Evolutionary conservation across 208 protist genomes (phyloP).

Genomic region (Leishmania aethiopica): DNA sequence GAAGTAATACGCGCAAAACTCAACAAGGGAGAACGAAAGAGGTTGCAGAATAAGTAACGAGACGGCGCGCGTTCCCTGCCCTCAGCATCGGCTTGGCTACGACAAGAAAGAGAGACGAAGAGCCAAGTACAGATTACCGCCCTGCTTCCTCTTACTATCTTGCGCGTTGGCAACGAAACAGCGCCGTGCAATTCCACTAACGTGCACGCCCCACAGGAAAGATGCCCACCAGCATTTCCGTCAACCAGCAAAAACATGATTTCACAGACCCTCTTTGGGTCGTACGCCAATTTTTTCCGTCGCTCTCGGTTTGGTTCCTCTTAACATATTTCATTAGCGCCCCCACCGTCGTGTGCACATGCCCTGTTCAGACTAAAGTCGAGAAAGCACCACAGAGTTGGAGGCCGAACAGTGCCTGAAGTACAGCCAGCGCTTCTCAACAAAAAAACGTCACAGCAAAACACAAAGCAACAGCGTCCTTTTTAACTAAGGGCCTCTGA

Average conservation of each 20-base stretch:
- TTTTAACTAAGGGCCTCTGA: neutral
- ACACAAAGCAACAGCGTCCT: neutral
- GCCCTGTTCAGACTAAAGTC: no score
- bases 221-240: neutral
- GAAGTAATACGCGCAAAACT: neutral
- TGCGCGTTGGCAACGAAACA: neutral
- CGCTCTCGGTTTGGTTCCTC: no score
- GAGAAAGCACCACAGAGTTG: no score
- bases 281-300: no score
- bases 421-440: neutral
- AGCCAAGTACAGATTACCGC: neutral
- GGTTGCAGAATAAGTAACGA: neutral
- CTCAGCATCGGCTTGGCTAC: neutral
- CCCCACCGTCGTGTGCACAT: no score
- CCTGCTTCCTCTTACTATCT: neutral
- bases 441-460: neutral
- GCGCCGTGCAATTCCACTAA: neutral
- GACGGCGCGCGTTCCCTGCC: neutral
- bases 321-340: no score
- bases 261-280: neutral
- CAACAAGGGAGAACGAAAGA: neutral
- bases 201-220: neutral
- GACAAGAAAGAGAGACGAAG: neutral
- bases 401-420: accelerated
- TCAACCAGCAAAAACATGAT: neutral